Conservation (phyloP, 2,329 filamentous ascomycete genomes). For the Fusarium concolor region DNA sequence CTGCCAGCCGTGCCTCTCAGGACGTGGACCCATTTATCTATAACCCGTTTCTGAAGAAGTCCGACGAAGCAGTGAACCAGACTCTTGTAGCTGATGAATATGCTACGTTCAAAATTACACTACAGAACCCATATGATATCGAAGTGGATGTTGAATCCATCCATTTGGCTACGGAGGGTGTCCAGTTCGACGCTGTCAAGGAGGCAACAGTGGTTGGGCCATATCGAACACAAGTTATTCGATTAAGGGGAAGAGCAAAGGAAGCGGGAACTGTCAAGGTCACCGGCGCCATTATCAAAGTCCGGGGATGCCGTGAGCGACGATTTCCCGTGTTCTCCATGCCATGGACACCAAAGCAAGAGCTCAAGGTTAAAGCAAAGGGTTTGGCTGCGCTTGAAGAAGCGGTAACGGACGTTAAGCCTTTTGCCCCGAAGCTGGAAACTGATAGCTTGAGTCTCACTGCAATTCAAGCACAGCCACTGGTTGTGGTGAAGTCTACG, state of each 20-base stretch:
- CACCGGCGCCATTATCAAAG: constrained; percentile 81
- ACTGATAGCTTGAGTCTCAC: constrained; percentile 70
- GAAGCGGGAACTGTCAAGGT: constrained; percentile 76
- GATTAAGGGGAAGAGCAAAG: constrained; percentile 75
- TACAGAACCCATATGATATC: constrained; percentile 96
- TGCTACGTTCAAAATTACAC: constrained; percentile 80
- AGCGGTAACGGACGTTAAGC: constrained; percentile 53
- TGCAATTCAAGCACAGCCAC: constrained; percentile 83
- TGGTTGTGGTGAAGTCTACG: constrained; percentile 79
- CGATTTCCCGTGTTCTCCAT: constrained; percentile 85
- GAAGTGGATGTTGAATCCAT: constrained; percentile 90
- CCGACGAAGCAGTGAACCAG: constrained; percentile 69
- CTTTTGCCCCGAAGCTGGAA: constrained; percentile 57
- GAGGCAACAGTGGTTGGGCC: constrained; percentile 79
- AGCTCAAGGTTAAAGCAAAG: constrained; percentile 80
- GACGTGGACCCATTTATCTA: constrained; percentile 91
- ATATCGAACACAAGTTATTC: constrained; percentile 83
- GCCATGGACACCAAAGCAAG: constrained; percentile 77
- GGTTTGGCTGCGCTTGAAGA: constrained; percentile 71
- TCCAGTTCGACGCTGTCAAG: constrained; percentile 74
- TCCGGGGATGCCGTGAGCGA: constrained; percentile 84
- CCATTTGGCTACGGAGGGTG: constrained; percentile 77
- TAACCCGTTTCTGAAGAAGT: constrained; percentile 85
- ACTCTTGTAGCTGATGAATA: constrained; percentile 83
- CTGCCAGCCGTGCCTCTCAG: constrained; percentile 64